phyloP scores from a whole-genome alignment of 768 basidiomycete genomes.

The Suillus occidentalis region DNA sequence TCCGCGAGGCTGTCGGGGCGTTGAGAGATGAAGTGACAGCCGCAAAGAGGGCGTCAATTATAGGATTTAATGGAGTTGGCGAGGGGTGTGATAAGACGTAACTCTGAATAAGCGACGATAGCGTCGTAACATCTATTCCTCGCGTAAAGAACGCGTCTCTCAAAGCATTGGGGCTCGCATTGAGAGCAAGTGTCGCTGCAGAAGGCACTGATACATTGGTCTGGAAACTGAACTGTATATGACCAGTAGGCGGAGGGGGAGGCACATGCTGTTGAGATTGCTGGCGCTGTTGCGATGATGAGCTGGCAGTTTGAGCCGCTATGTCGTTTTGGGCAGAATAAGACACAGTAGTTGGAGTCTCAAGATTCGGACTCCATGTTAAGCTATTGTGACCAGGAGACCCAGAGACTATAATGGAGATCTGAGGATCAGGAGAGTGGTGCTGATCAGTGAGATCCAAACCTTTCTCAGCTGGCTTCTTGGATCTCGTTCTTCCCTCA shows the following conservation, averaged over 20 bases:
- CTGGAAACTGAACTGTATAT: constrained; percentile 47
- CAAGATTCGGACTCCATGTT: constrained; percentile 39
- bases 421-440: constrained; percentile 6
- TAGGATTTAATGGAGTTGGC: constrained; percentile 47
- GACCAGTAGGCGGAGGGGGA: constrained; percentile 25
- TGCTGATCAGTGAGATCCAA: constrained; percentile 12
- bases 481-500: constrained; percentile 53
- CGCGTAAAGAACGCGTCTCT: constrained; percentile 34
- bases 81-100: constrained; percentile 50
- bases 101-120: constrained; percentile 55
- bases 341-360: constrained; percentile 38
- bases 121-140: constrained; percentile 45
- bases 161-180: constrained; percentile 27
- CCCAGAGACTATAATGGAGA: constrained; percentile 14
- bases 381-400: constrained; percentile 26
- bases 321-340: constrained; percentile 33
- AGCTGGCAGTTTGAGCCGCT: constrained; percentile 24
- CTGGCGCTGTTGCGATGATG: constrained; percentile 30
- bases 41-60: constrained; percentile 56
- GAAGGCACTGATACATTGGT: constrained; percentile 45
- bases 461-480: constrained; percentile 55
- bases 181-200: constrained; percentile 25
- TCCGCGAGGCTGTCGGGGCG: constrained; percentile 32
- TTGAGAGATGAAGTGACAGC: constrained; percentile 35
- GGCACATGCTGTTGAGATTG: constrained; percentile 26